Percentiles rank a stretch among this genome's conserved stretches.
Evolutionary conservation across 805 yeast genomes (phyloP).

Genomic region (Wickerhamiella galacta): DNA sequence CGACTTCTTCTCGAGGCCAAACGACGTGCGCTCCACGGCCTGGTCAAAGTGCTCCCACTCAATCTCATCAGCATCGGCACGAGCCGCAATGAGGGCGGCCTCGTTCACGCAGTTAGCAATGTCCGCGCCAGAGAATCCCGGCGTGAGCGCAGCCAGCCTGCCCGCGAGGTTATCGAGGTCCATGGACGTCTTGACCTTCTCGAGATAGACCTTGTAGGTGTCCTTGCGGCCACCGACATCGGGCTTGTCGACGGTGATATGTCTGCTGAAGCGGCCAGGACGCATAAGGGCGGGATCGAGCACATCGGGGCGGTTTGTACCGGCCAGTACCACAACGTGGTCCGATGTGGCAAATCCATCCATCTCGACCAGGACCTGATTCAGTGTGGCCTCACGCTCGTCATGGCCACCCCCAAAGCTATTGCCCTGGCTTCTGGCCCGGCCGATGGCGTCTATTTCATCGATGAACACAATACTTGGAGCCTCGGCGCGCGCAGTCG

Average conservation of each 20-base stretch:
- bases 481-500: constrained; percentile 82
- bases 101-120: constrained; percentile 95
- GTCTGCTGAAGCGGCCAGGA: constrained; percentile 97
- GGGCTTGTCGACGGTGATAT: constrained; percentile 79
- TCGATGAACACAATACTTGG: constrained; percentile 95
- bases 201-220: constrained; percentile 74
- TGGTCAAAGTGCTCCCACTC: constrained; percentile 72
- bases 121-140: constrained; percentile 98
- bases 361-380: constrained; percentile 95
- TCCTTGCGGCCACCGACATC: constrained; percentile 91
- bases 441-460: constrained; percentile 99
- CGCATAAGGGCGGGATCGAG: constrained; percentile 84
- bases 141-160: constrained; percentile 85
- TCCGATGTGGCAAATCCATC: constrained; percentile 87
- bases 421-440: constrained; percentile 45
- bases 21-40: constrained; percentile 94
- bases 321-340: constrained; percentile 92
- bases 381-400: constrained; percentile 90
- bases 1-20: constrained; percentile 85
- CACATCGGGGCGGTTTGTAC: constrained; percentile 91
- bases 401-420: constrained; percentile 65
- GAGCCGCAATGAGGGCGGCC: constrained; percentile 93
- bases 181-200: constrained; percentile 44
- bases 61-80: constrained; percentile 56
- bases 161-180: constrained; percentile 52